Evolutionary conservation across 192 early-diverging fungal species (phyloP).

Genomic region (Backusella morwellensis): DNA sequence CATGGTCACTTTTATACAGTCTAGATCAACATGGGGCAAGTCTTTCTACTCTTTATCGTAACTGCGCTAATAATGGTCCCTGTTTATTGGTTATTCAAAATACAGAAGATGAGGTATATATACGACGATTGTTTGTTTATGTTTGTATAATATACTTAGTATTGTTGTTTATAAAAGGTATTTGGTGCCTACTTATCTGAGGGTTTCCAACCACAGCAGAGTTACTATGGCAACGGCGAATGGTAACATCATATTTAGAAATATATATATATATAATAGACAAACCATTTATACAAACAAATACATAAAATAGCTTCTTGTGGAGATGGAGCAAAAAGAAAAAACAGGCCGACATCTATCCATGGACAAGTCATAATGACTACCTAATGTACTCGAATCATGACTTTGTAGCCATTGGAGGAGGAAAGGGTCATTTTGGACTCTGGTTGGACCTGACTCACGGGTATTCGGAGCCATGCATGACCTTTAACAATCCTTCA

Average conservation of each 20-base stretch:
- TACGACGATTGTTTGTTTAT: background rate
- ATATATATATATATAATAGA: background rate
- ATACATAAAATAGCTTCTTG: conserved; percentile 53
- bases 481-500: conserved; percentile 12
- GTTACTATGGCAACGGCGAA: conserved; percentile 79
- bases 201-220: conserved; percentile 50
- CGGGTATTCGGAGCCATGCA: conserved; percentile 56
- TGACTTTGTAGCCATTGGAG: conserved; percentile 73
- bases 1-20: conserved; percentile 85
- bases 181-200: conserved; percentile 80
- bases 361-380: conserved; percentile 72
- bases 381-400: conserved; percentile 72
- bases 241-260: conserved; percentile 44
- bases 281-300: background rate
- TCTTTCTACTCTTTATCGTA: conserved; percentile 75
- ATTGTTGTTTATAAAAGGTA: conserved; percentile 38
- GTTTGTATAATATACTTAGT: background rate
- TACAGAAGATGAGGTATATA: conserved; percentile 45
- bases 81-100: conserved; percentile 68
- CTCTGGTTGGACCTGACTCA: conserved; percentile 72
- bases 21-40: conserved; percentile 92
- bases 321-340: conserved; percentile 55
- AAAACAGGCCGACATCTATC: conserved; percentile 46
- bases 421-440: conserved; percentile 72
- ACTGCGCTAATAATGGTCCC: conserved; percentile 57